Evolutionary conservation across 805 yeast genomes (phyloP).

Genomic region (Kregervanrija delftensis): DNA sequence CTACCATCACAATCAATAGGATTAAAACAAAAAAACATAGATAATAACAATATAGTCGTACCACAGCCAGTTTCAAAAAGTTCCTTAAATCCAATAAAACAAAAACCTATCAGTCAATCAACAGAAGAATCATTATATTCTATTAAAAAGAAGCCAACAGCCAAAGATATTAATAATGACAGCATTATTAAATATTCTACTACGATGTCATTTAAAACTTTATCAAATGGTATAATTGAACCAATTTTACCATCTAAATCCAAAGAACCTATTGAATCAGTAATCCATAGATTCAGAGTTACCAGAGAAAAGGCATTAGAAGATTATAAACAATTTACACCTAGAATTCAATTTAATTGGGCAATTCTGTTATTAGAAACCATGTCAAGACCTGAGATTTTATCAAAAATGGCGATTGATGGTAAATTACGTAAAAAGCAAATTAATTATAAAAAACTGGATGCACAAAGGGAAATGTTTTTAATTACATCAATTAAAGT

Average conservation of each 20-base stretch:
- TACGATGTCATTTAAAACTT: constrained; percentile 14
- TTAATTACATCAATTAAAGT: constrained; percentile 51
- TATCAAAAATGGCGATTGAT: constrained; percentile 39
- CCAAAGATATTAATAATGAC: background rate
- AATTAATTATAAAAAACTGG: constrained; percentile 35
- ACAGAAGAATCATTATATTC: constrained; percentile 6
- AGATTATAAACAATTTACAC: constrained; percentile 35
- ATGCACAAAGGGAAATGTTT: constrained; percentile 49
- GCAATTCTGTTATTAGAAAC: constrained; percentile 53
- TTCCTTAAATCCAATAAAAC: background rate
- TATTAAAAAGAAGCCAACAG: background rate
- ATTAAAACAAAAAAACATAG: background rate
- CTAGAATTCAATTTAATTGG: constrained; percentile 53
- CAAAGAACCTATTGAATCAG: constrained; percentile 18
- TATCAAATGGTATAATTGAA: constrained; percentile 22
- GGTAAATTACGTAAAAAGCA: constrained; percentile 36
- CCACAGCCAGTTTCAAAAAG: background rate
- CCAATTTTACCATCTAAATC: constrained; percentile 26
- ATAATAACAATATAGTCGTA: background rate
- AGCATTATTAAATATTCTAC: constrained; percentile 11
- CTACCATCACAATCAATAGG: background rate
- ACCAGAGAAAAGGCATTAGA: constrained; percentile 27
- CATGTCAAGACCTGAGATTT: constrained; percentile 32
- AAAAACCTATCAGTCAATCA: background rate
- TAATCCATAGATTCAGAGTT: constrained; percentile 22